Percentiles rank a stretch among this genome's conserved stretches.
Conservation (phyloP, 306 rosid species). For the Medicago arabica region DNA sequence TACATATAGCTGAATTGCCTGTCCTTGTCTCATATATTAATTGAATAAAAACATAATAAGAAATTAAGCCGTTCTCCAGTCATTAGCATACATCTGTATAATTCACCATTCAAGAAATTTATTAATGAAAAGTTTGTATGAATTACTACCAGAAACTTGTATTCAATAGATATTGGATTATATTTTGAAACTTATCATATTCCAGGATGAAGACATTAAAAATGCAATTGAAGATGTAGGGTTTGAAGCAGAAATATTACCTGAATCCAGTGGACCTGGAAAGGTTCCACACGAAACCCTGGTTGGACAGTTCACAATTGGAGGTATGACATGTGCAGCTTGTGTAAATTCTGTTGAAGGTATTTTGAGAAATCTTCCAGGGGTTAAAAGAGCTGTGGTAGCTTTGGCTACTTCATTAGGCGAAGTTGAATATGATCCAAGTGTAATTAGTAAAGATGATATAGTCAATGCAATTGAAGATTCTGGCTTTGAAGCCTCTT, state of each 20-base stretch:
- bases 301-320: slow-evolving; percentile 86
- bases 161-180: slow-evolving; percentile 33
- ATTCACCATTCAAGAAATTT: too few relatives aligned
- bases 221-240: slow-evolving; percentile 97
- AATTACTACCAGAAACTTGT: slow-evolving; percentile 21
- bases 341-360: slow-evolving; percentile 97
- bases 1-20: too few relatives aligned
- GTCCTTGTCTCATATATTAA: too few relatives aligned
- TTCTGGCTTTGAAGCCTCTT: slow-evolving; percentile 89
- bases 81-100: neutral
- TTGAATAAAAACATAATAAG: too few relatives aligned
- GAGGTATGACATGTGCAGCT: slow-evolving; percentile 99
- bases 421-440: slow-evolving; percentile 90
- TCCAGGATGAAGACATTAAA: slow-evolving; percentile 83
- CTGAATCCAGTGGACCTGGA: slow-evolving; percentile 69
- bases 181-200: slow-evolving; percentile 41
- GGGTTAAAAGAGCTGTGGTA: slow-evolving; percentile 88
- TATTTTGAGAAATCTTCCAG: slow-evolving; percentile 78
- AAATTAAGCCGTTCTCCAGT: too few relatives aligned
- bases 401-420: slow-evolving; percentile 94
- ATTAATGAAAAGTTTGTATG: neutral
- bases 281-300: slow-evolving; percentile 62
- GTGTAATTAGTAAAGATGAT: slow-evolving; percentile 72
- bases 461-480: slow-evolving; percentile 91
- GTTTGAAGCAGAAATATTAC: slow-evolving; percentile 90